These are phyloP conservation scores for Zygosaccharomyces sapae DNA, from an alignment of 1,139 yeast genomes.

Conservation along the genomic window DNA sequence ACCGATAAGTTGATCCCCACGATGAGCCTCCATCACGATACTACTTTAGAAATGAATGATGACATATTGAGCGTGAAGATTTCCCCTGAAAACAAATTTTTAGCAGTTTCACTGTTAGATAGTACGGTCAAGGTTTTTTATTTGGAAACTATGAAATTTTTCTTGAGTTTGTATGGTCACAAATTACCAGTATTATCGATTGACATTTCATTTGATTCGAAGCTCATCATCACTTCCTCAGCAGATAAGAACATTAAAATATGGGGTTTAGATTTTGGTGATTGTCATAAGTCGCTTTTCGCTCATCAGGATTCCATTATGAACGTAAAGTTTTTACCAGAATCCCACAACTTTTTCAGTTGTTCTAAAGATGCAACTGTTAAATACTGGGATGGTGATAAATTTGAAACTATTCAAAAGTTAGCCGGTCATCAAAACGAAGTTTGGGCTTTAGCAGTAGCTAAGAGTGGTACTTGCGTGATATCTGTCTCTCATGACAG, in stretches of 20 bases:
- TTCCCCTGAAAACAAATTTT: slow-evolving; percentile 73
- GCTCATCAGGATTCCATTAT: slow-evolving; percentile 96
- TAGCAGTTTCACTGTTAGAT: slow-evolving; percentile 84
- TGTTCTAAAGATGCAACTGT: slow-evolving; percentile 84
- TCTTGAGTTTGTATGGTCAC: slow-evolving; percentile 87
- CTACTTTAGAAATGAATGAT: slow-evolving; percentile 79
- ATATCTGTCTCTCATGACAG: slow-evolving; percentile 93
- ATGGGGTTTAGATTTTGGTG: slow-evolving; percentile 99
- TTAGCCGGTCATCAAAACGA: slow-evolving; percentile 86
- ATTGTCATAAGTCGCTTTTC: slow-evolving; percentile 92
- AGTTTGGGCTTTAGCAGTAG: slow-evolving; percentile 84
- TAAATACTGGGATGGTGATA: slow-evolving; percentile 98
- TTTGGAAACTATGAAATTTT: slow-evolving; percentile 80
- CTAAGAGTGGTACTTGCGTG: slow-evolving; percentile 66
- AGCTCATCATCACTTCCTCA: slow-evolving; percentile 82
- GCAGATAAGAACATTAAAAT: slow-evolving; percentile 96
- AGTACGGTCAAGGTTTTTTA: slow-evolving; percentile 92
- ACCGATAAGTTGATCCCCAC: slow-evolving; percentile 45
- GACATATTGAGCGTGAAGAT: slow-evolving; percentile 76
- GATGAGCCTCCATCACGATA: slow-evolving; percentile 64
- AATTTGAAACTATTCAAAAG: slow-evolving; percentile 88
- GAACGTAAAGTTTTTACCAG: slow-evolving; percentile 80
- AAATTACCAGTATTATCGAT: slow-evolving; percentile 87
- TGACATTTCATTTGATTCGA: slow-evolving; percentile 85
- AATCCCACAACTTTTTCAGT: slow-evolving; percentile 82